These are phyloP conservation scores for Paraconiothyrium brasiliense DNA, from an alignment of 2,329 filamentous ascomycete genomes.

Conservation along the genomic window DNA sequence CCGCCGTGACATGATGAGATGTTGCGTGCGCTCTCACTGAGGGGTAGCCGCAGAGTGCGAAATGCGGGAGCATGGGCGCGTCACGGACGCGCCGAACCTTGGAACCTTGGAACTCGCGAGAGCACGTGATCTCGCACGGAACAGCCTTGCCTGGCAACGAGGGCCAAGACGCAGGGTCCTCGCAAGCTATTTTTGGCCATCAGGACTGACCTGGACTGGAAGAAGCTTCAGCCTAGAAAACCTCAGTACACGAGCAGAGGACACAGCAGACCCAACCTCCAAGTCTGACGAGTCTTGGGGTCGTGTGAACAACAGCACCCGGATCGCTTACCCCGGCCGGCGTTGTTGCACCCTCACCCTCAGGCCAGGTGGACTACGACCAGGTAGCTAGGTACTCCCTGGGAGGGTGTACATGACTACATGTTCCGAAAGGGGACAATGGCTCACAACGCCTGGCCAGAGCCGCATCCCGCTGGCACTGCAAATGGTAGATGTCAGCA, in stretches of 20 bases:
- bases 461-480: neutral
- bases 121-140: neutral
- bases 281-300: too few relatives aligned
- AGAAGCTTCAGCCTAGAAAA: too few relatives aligned
- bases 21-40: neutral
- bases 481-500: constrained; percentile 14
- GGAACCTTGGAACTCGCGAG: neutral
- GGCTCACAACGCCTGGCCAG: neutral
- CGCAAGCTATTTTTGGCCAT: neutral
- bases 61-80: neutral
- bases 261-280: too few relatives aligned
- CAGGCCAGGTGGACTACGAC: neutral
- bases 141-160: neutral
- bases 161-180: neutral
- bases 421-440: too few relatives aligned
- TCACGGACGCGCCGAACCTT: neutral
- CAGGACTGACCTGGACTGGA: too few relatives aligned
- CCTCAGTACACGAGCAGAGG: too few relatives aligned
- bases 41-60: neutral
- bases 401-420: neutral
- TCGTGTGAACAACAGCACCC: too few relatives aligned
- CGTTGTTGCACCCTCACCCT: neutral
- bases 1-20: constrained; percentile 6
- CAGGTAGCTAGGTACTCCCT: too few relatives aligned
- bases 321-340: too few relatives aligned